A percentile compares a stretch with the other conserved stretches of the same genome.
phyloP scores from a whole-genome alignment of 139 green algal species.

The Deuterostichococcus epilithicus region DNA sequence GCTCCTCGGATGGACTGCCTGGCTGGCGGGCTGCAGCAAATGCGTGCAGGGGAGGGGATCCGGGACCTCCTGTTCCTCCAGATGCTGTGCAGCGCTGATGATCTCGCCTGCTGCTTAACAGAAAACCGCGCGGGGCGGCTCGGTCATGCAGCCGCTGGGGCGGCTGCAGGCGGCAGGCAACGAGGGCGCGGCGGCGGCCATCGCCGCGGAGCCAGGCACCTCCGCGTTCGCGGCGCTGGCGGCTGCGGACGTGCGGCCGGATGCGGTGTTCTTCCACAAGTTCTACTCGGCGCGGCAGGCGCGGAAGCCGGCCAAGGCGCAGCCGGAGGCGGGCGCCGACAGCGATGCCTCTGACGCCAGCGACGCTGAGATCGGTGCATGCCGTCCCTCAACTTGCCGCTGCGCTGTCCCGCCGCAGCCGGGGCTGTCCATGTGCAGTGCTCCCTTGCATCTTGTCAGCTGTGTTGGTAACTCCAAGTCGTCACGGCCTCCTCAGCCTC shows the following conservation, averaged over 20 bases:
- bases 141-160: slow-evolving; percentile 33
- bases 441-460: background rate
- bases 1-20: too few species aligned
- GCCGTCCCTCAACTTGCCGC: too few species aligned
- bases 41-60: background rate
- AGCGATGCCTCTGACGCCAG: slow-evolving; percentile 19
- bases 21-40: too few species aligned
- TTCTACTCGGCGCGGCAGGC: slow-evolving; percentile 30
- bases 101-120: background rate
- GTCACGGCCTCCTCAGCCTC: background rate
- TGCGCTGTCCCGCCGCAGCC: background rate
- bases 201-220: slow-evolving; percentile 27
- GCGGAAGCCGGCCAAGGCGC: background rate
- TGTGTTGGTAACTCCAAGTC: background rate
- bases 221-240: slow-evolving; percentile 65
- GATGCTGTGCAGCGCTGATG: too few species aligned
- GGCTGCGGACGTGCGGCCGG: slow-evolving; percentile 58
- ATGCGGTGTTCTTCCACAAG: slow-evolving; percentile 86
- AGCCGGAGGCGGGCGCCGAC: slow-evolving; percentile 11
- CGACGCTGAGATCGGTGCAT: slow-evolving; percentile 18
- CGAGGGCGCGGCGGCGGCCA: background rate
- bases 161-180: slow-evolving; percentile 49
- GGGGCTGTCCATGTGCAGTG: background rate
- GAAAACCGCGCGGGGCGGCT: background rate
- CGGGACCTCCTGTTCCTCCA: background rate